Percentiles rank a stretch among this genome's conserved stretches.
Evolutionary conservation across 1,139 yeast species (phyloP).

Genomic region (Pichia norvegensis): DNA sequence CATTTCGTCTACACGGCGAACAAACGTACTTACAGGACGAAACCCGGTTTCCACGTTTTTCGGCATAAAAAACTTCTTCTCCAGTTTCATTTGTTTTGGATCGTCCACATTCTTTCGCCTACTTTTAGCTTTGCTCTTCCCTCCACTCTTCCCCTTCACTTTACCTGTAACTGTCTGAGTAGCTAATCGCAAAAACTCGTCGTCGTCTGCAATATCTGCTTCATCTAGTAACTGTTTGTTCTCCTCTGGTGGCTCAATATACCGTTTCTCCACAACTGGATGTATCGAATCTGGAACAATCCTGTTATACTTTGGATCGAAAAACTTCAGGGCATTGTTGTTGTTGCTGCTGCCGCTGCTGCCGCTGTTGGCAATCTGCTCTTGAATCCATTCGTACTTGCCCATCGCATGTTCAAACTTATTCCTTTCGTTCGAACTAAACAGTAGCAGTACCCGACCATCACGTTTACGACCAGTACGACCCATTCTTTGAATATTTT

Average conservation of each 20-base stretch:
- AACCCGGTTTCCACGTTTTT: conserved; percentile 71
- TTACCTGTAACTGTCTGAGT: conserved; percentile 28
- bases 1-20: neutral
- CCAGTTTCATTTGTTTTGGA: conserved; percentile 20
- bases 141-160: conserved; percentile 23
- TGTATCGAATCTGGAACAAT: conserved; percentile 51
- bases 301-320: conserved; percentile 36
- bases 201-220: conserved; percentile 44
- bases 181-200: conserved; percentile 62
- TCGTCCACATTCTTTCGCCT: conserved; percentile 17
- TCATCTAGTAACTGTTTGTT: conserved; percentile 34
- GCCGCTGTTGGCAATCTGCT: conserved; percentile 29
- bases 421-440: conserved; percentile 68
- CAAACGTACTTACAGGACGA: conserved; percentile 45
- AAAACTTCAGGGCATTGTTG: conserved; percentile 30
- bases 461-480: conserved; percentile 94
- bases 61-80: conserved; percentile 64
- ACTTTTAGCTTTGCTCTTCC: neutral
- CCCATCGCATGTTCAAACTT: conserved; percentile 83
- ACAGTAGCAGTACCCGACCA: conserved; percentile 72
- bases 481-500: conserved; percentile 93
- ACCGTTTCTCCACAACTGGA: conserved; percentile 51
- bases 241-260: conserved; percentile 63
- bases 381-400: conserved; percentile 75
- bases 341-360: too few species aligned